phyloP scores from a whole-genome alignment of 306 rosid species.

The Gastrolobium bilobum region DNA sequence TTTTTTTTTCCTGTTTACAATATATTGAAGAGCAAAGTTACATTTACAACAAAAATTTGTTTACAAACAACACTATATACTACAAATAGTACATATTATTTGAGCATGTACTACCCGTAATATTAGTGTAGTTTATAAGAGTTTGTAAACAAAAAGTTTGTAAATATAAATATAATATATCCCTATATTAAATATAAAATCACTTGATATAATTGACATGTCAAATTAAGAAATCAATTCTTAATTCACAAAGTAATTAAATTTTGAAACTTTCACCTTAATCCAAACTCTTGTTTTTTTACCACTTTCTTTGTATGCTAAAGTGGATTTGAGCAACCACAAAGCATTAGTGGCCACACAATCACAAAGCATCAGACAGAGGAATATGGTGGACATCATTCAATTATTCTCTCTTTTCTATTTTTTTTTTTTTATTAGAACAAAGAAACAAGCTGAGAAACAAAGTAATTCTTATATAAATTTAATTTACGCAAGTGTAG shows the following conservation, averaged over 20 bases:
- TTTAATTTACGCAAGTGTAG: background rate
- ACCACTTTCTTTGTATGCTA: constrained; percentile 23
- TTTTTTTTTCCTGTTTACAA: too few relatives aligned
- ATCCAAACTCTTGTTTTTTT: background rate
- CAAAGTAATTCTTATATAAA: background rate
- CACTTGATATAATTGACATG: background rate
- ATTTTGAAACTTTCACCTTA: background rate
- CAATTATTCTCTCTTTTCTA: background rate
- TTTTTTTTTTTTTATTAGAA: background rate
- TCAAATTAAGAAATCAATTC: background rate
- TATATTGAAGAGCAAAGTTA: too few relatives aligned
- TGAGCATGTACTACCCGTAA: too few relatives aligned
- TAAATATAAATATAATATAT: too few relatives aligned
- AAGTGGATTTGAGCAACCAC: background rate
- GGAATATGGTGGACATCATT: constrained; percentile 24
- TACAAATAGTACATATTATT: background rate
- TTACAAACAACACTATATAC: too few relatives aligned
- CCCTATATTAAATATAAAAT: background rate
- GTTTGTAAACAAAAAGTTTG: too few relatives aligned
- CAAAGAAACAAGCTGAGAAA: background rate
- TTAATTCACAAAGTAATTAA: background rate
- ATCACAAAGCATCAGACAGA: constrained; percentile 26
- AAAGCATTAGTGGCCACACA: constrained; percentile 29
- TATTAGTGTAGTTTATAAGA: too few relatives aligned
- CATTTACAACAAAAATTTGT: too few relatives aligned